Evolutionary conservation across 2,329 filamentous ascomycete species (phyloP), one percentile per base, ranked within the genome.

Genomic region (Zymoseptoria tritici): DNA sequence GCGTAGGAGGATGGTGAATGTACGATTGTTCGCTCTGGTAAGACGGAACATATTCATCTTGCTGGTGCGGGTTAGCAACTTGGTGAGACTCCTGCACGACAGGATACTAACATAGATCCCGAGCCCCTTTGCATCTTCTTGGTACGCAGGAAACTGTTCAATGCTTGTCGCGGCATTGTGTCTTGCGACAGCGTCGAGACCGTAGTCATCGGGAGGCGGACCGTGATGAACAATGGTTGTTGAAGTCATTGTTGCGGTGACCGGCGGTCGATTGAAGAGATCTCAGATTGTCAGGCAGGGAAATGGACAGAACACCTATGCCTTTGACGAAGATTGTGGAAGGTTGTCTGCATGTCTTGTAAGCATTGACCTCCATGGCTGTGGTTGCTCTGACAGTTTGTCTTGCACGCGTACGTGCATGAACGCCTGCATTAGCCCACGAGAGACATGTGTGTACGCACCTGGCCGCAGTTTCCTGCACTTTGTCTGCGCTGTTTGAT

Each of bases 111-210:
- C 69, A 59, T 69, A 71, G 59, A 70, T 69, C 26, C 69, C 71
- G 49, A 70, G 62, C 24, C 67, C 70, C 61, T 69, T 70, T 11
- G 61, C 56, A 57, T 75, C 71, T 57, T 75, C 74, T 22, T 63
- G 58, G 58, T 66, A 70, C 5, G 59, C 57, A 24, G 68, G 67
- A 52, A 68, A 70, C 46, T 75, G 67, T 66, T 74, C 74, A 49
- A 68, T 70, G 24, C 63, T 63, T 5, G 58, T 58, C 29, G 69
- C 68, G 3, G 73, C 72, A 64, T 76, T 78, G 69, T 77, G 77
- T 66, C 75, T 73, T 52, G 74, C 75, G 62, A 79, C 67, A 57
- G 75, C 75, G 50, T 74, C 73, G 31, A 79, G 68, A 53, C 73
- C 72, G 56, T 73, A 72, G 55, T 72, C 65, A 20, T 71, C 66